phyloP scores from a whole-genome alignment of 2,329 filamentous ascomycete genomes.

The Huntiella abstrusa region DNA sequence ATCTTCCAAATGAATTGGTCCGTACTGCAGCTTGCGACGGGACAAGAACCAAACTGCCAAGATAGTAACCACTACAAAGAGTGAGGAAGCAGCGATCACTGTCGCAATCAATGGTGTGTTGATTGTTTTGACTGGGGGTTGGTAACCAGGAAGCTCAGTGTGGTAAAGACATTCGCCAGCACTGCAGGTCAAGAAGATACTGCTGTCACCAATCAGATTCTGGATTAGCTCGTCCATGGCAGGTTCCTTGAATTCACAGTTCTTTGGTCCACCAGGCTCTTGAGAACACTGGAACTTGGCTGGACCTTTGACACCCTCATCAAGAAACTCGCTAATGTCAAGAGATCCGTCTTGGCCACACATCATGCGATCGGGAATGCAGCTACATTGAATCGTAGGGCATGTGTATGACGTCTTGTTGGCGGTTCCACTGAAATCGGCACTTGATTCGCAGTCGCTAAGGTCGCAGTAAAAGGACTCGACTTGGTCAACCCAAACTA shows the following conservation, averaged over 20 bases:
- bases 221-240: slow-evolving; percentile 83
- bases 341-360: slow-evolving; percentile 84
- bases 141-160: slow-evolving; percentile 83
- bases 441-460: slow-evolving; percentile 56
- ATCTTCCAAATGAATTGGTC: slow-evolving; percentile 67
- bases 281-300: slow-evolving; percentile 63
- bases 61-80: slow-evolving; percentile 80
- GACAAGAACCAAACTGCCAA: slow-evolving; percentile 75
- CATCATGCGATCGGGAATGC: slow-evolving; percentile 79
- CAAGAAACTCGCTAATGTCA: slow-evolving; percentile 77
- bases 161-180: slow-evolving; percentile 86
- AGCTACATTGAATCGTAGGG: slow-evolving; percentile 67
- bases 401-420: slow-evolving; percentile 80
- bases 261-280: slow-evolving; percentile 40
- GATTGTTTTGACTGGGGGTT: slow-evolving; percentile 76
- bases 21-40: slow-evolving; percentile 49
- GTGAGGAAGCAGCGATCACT: slow-evolving; percentile 67
- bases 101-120: slow-evolving; percentile 92
- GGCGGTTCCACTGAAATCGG: slow-evolving; percentile 45
- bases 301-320: slow-evolving; percentile 66
- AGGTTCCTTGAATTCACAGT: slow-evolving; percentile 75
- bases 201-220: slow-evolving; percentile 75
- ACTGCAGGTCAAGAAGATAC: slow-evolving; percentile 64
- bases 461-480: slow-evolving; percentile 96
- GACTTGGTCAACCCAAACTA: slow-evolving; percentile 82